Evolutionary conservation across 1,284 basidiomycete genomes (phyloP), one percentile per base, ranked within the genome.

Genomic region (Fomes fomentarius): DNA sequence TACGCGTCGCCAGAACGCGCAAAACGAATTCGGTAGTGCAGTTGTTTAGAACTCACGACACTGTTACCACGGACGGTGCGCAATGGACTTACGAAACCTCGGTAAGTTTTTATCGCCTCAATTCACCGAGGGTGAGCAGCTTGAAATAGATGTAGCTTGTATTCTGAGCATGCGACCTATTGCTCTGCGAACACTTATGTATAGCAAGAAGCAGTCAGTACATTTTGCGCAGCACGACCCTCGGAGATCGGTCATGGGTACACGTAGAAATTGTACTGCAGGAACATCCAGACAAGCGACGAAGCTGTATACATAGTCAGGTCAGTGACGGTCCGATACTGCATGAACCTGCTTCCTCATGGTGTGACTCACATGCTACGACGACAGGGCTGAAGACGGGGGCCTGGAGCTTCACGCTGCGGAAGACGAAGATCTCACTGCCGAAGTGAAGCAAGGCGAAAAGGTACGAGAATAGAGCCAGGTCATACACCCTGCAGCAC

Each of bases 371-470:
- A 97, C 96, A 87, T 14, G 94, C 89, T 19, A 98, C 92, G 54
- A 97, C 76, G 47, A 96, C 76, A 0, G 96, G 93, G 56, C 86
- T 87, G 41, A 95, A 68, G 24, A 88, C 81, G 0, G 86, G 87
- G 0, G 77, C 65, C 50, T 79, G 81, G 40, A 92, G 58, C 53
- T 82, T 88, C 48, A 91, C 85, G 4, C 93, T 90, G 55, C 86
- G 83, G 75, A 89, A 98, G 61, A 96, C 81, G 66, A 95, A 72
- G 52, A 93, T 71, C 74, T 99, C 96, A 24, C 91, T 88, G 30
- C 81, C 79, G 69, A 97, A 98, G 76, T 99, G 96, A 11, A 79
- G 83, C 61, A 96, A 90, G 0, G 94, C 96, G 63, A 98, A 85
- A 57, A 93, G 82, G 74, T 96, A 98, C 31, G 92, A 90, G 68